These are phyloP conservation scores for Aristolochia fimbriata DNA, from an alignment of 164 flowering plant genomes.

Conservation along the genomic window DNA sequence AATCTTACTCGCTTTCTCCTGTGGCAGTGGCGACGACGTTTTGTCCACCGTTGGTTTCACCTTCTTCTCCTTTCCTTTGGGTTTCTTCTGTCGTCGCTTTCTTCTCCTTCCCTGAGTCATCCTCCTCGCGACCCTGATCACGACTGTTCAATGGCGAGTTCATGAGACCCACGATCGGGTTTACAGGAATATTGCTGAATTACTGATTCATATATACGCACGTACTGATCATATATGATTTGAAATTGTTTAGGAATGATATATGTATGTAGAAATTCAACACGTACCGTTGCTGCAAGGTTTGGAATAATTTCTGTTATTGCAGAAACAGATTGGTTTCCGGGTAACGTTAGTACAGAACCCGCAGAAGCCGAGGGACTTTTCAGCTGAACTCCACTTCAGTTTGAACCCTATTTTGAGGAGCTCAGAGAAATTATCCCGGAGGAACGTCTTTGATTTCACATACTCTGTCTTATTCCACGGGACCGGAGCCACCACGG, in stretches of 20 bases:
- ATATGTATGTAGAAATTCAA: neutral
- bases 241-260: no score
- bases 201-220: neutral
- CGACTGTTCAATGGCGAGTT: no score
- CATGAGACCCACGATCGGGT: no score
- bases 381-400: neutral
- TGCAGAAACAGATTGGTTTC: neutral
- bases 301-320: neutral
- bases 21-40: no score
- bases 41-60: no score
- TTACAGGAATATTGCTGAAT: neutral
- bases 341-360: neutral
- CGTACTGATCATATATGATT: no score
- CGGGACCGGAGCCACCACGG: neutral
- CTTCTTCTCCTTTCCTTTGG: no score
- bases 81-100: no score
- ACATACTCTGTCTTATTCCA: neutral
- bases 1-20: no score
- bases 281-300: neutral
- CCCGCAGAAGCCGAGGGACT: neutral
- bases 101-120: no score
- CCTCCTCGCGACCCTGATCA: no score
- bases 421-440: neutral
- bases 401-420: neutral
- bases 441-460: neutral